Evolutionary conservation across 495 filamentous ascomycete genomes (phyloP), one percentile per base, ranked within the genome.

Genomic region (Hyaloscypha hepaticicola): DNA sequence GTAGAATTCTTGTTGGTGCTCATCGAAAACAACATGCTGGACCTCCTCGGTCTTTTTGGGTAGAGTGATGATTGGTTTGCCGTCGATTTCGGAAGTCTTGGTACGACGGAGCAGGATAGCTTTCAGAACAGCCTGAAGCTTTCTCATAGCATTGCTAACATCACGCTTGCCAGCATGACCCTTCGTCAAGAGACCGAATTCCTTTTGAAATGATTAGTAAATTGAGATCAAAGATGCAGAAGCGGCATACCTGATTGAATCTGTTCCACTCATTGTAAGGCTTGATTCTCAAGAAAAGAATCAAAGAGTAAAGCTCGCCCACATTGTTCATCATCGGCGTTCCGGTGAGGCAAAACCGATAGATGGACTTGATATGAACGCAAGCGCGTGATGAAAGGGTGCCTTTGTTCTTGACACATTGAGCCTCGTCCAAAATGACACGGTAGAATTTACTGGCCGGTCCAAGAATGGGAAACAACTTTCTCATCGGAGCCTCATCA

Each of bases 291-390:
- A 97, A 80, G 74, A 97, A 99, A 25, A 81, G 82, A 56, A 99
- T 80, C 33, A 97, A 78, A 3, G 92, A 88, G 70, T 86, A 93
- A n/a, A 96, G 76, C 71, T 97, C 95, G 31, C 83, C 80, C 2
- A 94, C 85, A 16, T 80, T 86, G 69, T 99, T 98, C 88, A 95
- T 93, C 87, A 97, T 96, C 0, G 95, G 95, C 0, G 92, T 97
- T 7, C 95, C 95, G 12, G 90, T 96, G 75, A 99, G 86, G 70
- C 91, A 96, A 76, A 92, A 89, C 21, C 95, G 79, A 68, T 90
- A 86, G 29, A 77, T 83, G 19, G 90, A 77, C 53, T 85, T 75
- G 8, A 97, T 79, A 7, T 76, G 69, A 69, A 76, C 84, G 27
- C 84, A 86, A 7, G 85, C 94, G 58, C 78, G 77, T 0, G 90